These are phyloP conservation scores for Annulohypoxylon truncatum DNA, from an alignment of 2,329 filamentous ascomycete species.

Conservation along the genomic window DNA sequence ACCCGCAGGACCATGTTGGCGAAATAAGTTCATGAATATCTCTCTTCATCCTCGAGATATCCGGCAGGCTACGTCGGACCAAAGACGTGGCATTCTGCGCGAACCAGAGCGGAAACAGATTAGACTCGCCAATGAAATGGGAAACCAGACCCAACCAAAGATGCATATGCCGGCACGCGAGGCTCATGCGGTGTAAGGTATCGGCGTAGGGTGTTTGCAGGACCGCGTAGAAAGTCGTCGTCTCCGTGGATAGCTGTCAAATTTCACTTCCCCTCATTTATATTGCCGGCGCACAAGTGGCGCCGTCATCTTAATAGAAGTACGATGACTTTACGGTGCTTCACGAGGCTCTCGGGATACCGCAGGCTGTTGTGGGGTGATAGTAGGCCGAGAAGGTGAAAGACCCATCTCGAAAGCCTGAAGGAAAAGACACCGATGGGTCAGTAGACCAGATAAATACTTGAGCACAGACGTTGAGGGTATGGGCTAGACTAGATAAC, in stretches of 20 bases:
- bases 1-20: slow-evolving; percentile 38
- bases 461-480: neutral
- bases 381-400: slow-evolving; percentile 13
- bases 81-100: neutral
- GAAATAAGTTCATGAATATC: slow-evolving; percentile 1
- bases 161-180: slow-evolving; percentile 30
- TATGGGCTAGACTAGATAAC: neutral
- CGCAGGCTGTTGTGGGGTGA: slow-evolving; percentile 1
- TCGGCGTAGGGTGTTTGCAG: slow-evolving; percentile 36
- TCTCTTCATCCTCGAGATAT: slow-evolving; percentile 8
- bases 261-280: slow-evolving; percentile 1
- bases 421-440: neutral
- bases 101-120: neutral
- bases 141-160: slow-evolving; percentile 4
- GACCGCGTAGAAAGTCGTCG: slow-evolving; percentile 13
- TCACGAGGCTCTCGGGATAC: neutral
- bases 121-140: neutral
- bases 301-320: neutral
- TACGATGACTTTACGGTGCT: neutral
- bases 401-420: neutral
- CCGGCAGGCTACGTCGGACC: slow-evolving; percentile 8
- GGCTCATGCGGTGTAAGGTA: slow-evolving; percentile 26
- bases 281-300: neutral
- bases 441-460: neutral
- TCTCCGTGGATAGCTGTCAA: slow-evolving; percentile 1